Evolutionary conservation across 768 basidiomycete genomes (phyloP).

Genomic region (Daedaleopsis nitida): DNA sequence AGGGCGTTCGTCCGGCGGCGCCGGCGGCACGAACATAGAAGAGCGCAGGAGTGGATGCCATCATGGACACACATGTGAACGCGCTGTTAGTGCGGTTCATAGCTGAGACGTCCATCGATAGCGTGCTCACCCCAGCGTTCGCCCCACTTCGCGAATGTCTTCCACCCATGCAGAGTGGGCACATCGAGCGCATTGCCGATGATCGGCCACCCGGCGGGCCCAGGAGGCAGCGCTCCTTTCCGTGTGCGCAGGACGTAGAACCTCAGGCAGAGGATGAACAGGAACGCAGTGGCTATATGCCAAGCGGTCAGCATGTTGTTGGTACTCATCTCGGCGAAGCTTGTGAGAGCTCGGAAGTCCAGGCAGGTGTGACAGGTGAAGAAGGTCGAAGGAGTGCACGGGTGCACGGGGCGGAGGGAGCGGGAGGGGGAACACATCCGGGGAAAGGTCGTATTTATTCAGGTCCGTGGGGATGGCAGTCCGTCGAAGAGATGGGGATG

Average conservation of each 20-base stretch:
- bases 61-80: no score
- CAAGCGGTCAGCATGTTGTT: not conserved
- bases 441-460: not conserved
- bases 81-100: not conserved
- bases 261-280: not conserved
- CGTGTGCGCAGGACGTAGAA: not conserved
- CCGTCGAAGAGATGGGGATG: not conserved
- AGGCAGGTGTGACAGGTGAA: no score
- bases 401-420: not conserved
- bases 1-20: no score
- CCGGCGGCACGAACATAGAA: no score
- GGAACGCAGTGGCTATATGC: not conserved
- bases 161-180: conserved; percentile 26
- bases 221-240: conserved; percentile 28
- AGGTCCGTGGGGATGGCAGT: not conserved
- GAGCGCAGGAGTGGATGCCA: no score
- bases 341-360: not conserved
- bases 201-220: conserved; percentile 27
- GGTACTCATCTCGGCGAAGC: not conserved
- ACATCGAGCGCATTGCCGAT: conserved; percentile 30
- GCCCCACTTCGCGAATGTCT: conserved; percentile 29
- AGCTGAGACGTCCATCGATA: not conserved
- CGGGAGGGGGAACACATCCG: not conserved
- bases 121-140: conserved; percentile 28
- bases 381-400: not conserved